A percentile compares a stretch with the other conserved stretches of the same genome.
Conservation (phyloP, 2,329 filamentous ascomycete genomes). For the Cladobotryum mycophilum region DNA sequence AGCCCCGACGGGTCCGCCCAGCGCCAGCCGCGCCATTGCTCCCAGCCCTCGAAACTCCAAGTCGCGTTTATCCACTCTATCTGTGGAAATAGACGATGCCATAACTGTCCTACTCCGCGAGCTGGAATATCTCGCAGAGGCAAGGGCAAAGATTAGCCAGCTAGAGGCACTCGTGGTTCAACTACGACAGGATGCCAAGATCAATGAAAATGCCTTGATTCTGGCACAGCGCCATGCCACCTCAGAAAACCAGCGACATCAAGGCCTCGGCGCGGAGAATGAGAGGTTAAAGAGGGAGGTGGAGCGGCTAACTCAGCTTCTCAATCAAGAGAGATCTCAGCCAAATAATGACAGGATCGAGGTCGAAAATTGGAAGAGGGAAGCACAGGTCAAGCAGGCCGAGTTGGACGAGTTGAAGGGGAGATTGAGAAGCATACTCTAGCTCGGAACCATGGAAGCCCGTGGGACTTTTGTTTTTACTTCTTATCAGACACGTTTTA, state of each 20-base stretch:
- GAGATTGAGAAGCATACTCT: conserved; percentile 3
- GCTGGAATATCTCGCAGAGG: conserved; percentile 8
- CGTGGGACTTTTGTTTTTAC: no score
- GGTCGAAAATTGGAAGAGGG: conserved; percentile 4
- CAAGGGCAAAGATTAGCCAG: conserved; percentile 5
- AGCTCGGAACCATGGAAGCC: no score
- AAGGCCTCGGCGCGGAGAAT: conserved; percentile 1
- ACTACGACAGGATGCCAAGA: conserved; percentile 6
- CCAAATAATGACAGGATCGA: conserved; percentile 1
- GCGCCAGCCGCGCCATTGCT: not conserved
- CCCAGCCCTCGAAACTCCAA: not conserved
- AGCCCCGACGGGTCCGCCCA: not conserved
- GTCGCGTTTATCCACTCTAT: conserved; percentile 8
- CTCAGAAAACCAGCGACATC: conserved; percentile 2
- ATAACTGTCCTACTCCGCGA: conserved; percentile 4
- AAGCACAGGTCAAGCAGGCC: conserved; percentile 3
- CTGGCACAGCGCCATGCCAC: conserved; percentile 9
- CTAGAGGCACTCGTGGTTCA: conserved; percentile 7
- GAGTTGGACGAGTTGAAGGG: conserved; percentile 8
- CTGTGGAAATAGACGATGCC: conserved; percentile 6
- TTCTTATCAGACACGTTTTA: no score
- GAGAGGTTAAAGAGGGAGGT: conserved; percentile 5
- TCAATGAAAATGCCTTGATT: conserved; percentile 9
- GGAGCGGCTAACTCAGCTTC: not conserved
- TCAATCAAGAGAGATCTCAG: conserved; percentile 1